Evolutionary conservation across 1,284 basidiomycete species (phyloP).

Genomic region (Pisolithus thermaeus): DNA sequence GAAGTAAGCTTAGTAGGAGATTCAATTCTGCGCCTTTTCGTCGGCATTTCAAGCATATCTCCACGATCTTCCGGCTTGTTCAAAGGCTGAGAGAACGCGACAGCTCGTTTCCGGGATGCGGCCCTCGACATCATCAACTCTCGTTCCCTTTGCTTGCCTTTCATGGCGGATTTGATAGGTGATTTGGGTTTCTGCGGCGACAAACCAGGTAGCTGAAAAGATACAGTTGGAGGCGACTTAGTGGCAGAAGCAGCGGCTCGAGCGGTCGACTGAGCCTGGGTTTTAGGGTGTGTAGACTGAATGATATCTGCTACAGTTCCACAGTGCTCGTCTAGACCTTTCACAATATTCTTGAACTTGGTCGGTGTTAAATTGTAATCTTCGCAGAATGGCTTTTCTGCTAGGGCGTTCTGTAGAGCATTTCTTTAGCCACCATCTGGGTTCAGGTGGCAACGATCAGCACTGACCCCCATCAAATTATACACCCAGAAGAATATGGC

Average conservation of each 20-base stretch:
- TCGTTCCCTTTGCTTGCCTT: not conserved
- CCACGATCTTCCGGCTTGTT: not conserved
- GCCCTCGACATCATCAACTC: conserved; percentile 4
- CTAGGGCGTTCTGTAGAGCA: conserved; percentile 12
- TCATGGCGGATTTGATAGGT: conserved; percentile 14
- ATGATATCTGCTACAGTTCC: conserved; percentile 23
- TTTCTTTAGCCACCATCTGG: not conserved
- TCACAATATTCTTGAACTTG: conserved; percentile 18
- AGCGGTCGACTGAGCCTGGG: not conserved
- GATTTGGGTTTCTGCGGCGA: conserved; percentile 9
- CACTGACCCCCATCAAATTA: conserved; percentile 25
- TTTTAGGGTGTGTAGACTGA: conserved; percentile 9
- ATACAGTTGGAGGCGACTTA: not conserved
- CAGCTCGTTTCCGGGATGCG: conserved; percentile 20
- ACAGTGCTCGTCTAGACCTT: conserved; percentile 20
- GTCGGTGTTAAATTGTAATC: conserved; percentile 12
- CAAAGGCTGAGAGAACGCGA: conserved; percentile 10
- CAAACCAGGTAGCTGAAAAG: not conserved
- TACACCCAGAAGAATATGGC: conserved; percentile 30
- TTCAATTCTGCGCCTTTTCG: conserved; percentile 23
- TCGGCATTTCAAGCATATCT: conserved; percentile 22
- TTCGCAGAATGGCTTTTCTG: conserved; percentile 14
- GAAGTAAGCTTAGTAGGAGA: conserved; percentile 10
- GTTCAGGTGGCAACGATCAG: not conserved
- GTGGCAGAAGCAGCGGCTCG: not conserved